These are phyloP conservation scores for Curvularia spicifera DNA, from an alignment of 2,329 filamentous ascomycete genomes.

Conservation along the genomic window DNA sequence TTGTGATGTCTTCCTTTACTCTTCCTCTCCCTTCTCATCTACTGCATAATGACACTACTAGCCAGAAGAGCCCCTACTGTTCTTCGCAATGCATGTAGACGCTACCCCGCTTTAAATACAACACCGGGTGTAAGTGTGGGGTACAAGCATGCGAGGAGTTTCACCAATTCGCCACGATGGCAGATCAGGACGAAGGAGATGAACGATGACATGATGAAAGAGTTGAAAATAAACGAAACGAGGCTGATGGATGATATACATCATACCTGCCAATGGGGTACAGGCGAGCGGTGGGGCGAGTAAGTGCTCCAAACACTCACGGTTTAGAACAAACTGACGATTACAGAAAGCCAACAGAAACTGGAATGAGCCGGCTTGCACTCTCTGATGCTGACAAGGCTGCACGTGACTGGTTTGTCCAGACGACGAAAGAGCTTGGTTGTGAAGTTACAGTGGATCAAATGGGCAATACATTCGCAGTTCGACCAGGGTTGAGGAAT, in stretches of 20 bases:
- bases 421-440: conserved; percentile 66
- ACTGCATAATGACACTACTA: conserved; percentile 25
- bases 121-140: conserved; percentile 11
- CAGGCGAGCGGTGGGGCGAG: conserved; percentile 71
- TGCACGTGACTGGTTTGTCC: conserved; percentile 76
- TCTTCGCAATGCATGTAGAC: conserved; percentile 30
- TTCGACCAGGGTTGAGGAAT: conserved; percentile 66
- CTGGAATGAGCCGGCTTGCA: conserved; percentile 77
- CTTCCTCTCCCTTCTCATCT: neutral
- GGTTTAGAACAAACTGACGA: conserved; percentile 7
- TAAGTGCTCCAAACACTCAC: conserved; percentile 40
- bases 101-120: conserved; percentile 29
- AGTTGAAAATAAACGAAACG: conserved; percentile 63
- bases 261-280: conserved; percentile 70
- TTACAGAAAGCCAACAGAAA: conserved; percentile 63
- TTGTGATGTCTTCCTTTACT: conserved; percentile 17
- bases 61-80: conserved; percentile 17
- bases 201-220: conserved; percentile 58
- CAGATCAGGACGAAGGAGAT: conserved; percentile 55
- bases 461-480: conserved; percentile 83
- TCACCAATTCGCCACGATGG: conserved; percentile 43
- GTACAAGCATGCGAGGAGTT: conserved; percentile 26
- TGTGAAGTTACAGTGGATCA: conserved; percentile 72
- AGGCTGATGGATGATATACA: conserved; percentile 70
- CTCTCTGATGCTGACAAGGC: conserved; percentile 74